phyloP scores from a whole-genome alignment of 805 yeast genomes.

The Torulaspora quercuum region DNA sequence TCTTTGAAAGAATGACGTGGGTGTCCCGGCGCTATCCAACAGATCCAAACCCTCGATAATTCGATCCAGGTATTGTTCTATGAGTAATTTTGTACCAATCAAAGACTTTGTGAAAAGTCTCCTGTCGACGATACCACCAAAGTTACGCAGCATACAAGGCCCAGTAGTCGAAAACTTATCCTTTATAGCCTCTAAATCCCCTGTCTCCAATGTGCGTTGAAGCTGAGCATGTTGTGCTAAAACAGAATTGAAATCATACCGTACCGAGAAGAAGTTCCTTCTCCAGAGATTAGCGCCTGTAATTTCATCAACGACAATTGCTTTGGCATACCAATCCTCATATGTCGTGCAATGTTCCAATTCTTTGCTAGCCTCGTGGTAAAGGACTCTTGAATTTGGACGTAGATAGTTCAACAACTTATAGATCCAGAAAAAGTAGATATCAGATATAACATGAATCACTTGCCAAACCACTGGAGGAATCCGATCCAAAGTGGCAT shows the following conservation, averaged over 20 bases:
- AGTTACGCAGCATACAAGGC: constrained; percentile 64
- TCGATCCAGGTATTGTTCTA: constrained; percentile 65
- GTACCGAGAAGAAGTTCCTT: constrained; percentile 73
- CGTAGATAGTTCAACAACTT: constrained; percentile 28
- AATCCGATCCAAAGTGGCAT: constrained; percentile 37
- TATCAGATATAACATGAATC: constrained; percentile 42
- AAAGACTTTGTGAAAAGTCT: constrained; percentile 76
- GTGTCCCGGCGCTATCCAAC: constrained; percentile 49
- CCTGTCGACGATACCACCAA: constrained; percentile 84
- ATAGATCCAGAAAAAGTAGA: constrained; percentile 41
- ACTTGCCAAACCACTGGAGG: constrained; percentile 44
- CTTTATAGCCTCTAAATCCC: constrained; percentile 55
- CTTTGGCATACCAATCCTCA: constrained; percentile 66
- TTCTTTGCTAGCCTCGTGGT: constrained; percentile 46
- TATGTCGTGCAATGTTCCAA: constrained; percentile 53
- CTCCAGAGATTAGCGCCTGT: constrained; percentile 66
- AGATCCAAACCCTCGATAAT: constrained; percentile 70
- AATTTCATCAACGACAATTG: constrained; percentile 47
- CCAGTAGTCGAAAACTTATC: constrained; percentile 73
- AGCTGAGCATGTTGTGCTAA: constrained; percentile 66
- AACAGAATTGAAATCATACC: constrained; percentile 81
- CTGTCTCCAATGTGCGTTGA: constrained; percentile 53
- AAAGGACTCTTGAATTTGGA: constrained; percentile 32
- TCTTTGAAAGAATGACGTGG: constrained; percentile 78
- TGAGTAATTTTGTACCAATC: constrained; percentile 82